Conservation (phyloP, 2,329 filamentous ascomycete genomes). For the Aspergillus sclerotialis region DNA sequence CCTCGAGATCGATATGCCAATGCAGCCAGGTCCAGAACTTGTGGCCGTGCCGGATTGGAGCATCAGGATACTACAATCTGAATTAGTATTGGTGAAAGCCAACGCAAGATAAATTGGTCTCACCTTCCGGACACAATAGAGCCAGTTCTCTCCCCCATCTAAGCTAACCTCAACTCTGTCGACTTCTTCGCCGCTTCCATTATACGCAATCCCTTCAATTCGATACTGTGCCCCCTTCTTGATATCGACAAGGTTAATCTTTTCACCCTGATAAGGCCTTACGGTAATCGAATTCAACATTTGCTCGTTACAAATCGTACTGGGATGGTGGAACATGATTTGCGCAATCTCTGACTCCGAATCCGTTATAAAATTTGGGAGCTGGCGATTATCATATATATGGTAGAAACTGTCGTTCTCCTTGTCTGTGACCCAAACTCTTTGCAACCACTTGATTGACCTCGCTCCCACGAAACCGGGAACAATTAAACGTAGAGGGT, state of each 20-base stretch:
- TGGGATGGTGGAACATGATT: constrained; percentile 40
- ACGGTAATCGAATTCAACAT: constrained; percentile 43
- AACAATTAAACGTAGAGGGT: constrained; percentile 32
- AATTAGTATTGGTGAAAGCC: not conserved
- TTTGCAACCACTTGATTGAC: constrained; percentile 35
- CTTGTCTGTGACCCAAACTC: constrained; percentile 31
- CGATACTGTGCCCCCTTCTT: constrained; percentile 35
- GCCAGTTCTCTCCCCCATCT: constrained; percentile 42
- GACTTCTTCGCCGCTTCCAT: constrained; percentile 44
- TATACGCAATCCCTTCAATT: constrained; percentile 42
- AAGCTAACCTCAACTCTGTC: constrained; percentile 44
- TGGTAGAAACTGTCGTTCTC: constrained; percentile 39
- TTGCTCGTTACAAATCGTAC: constrained; percentile 43
- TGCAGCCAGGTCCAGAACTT: constrained; percentile 49
- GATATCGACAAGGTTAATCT: constrained; percentile 29
- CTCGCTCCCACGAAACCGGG: constrained; percentile 36
- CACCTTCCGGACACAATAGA: constrained; percentile 40
- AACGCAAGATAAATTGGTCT: constrained; percentile 9
- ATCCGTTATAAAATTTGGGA: constrained; percentile 43
- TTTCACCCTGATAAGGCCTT: constrained; percentile 40
- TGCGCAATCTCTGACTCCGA: constrained; percentile 43
- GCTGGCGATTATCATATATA: constrained; percentile 44
- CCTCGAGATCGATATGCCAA: constrained; percentile 45
- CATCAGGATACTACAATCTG: constrained; percentile 37
- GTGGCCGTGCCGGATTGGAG: constrained; percentile 43